Evolutionary conservation across 2,329 filamentous ascomycete genomes (phyloP).

Genomic region (Botrytis fabae): DNA sequence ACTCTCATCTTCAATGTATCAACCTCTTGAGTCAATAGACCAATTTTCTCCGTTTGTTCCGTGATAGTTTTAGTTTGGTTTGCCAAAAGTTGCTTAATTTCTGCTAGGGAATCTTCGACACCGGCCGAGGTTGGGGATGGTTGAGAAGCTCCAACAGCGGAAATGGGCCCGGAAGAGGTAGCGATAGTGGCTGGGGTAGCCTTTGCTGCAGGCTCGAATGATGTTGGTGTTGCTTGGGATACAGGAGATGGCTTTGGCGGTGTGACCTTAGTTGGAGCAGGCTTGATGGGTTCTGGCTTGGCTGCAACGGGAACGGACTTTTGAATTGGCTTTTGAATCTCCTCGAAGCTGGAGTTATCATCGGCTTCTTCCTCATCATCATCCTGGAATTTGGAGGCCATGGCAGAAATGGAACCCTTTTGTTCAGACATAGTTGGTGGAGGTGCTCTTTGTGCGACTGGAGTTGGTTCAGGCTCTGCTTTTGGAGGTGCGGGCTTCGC

Average conservation of each 20-base stretch:
- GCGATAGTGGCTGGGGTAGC: conserved; percentile 40
- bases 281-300: conserved; percentile 46
- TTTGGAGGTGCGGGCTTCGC: conserved; percentile 48
- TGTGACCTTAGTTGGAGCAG: conserved; percentile 43
- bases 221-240: conserved; percentile 32
- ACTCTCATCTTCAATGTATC: conserved; percentile 79
- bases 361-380: conserved; percentile 59
- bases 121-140: conserved; percentile 43
- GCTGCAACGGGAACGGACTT: conserved; percentile 48
- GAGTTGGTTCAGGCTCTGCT: conserved; percentile 53
- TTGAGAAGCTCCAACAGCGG: conserved; percentile 37
- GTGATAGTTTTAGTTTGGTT: conserved; percentile 76
- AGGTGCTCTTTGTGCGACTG: conserved; percentile 48
- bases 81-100: conserved; percentile 77
- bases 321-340: conserved; percentile 73
- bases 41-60: conserved; percentile 75
- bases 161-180: conserved; percentile 42
- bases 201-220: conserved; percentile 29
- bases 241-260: conserved; percentile 40
- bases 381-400: conserved; percentile 86
- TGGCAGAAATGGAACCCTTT: conserved; percentile 79
- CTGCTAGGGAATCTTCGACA: conserved; percentile 66
- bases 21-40: conserved; percentile 68
- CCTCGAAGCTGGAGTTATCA: conserved; percentile 79
- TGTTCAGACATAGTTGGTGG: conserved; percentile 79